A percentile compares a stretch with the other conserved stretches of the same genome.
These are phyloP conservation scores for Ogataea siamensis DNA, from an alignment of 805 yeast genomes.

Conservation along the genomic window DNA sequence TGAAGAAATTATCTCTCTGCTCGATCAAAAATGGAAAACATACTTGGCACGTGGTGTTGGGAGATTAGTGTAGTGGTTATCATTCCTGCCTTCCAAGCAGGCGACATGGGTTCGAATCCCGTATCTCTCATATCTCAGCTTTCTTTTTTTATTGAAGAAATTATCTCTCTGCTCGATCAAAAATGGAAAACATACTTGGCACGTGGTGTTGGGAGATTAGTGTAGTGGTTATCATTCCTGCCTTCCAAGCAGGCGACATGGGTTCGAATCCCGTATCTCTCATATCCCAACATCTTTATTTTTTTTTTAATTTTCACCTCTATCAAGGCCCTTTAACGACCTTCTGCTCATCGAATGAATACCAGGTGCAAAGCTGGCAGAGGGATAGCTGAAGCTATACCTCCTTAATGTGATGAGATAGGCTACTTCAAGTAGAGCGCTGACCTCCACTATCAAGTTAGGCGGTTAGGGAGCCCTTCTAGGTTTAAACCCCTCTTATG, in stretches of 20 bases:
- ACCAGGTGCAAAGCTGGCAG: too few species aligned
- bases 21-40: background rate
- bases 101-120: slow-evolving; percentile 95
- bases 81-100: slow-evolving; percentile 93
- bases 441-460: too few species aligned
- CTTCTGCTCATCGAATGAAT: too few species aligned
- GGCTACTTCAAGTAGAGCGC: too few species aligned
- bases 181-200: background rate
- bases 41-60: slow-evolving; percentile 4
- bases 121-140: slow-evolving; percentile 58
- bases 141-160: background rate
- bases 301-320: background rate
- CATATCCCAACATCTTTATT: slow-evolving; percentile 33
- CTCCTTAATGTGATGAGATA: too few species aligned
- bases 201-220: slow-evolving; percentile 41
- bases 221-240: slow-evolving; percentile 90
- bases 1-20: background rate
- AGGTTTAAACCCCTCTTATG: too few species aligned
- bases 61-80: slow-evolving; percentile 82
- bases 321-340: background rate
- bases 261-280: slow-evolving; percentile 93
- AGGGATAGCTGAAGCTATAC: too few species aligned
- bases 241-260: slow-evolving; percentile 94
- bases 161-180: background rate
- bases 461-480: too few species aligned